Evolutionary conservation across 192 early-diverging fungal genomes (phyloP), one percentile per base, ranked within the genome.

Genomic region (Phycomyces blakesleeanus): DNA sequence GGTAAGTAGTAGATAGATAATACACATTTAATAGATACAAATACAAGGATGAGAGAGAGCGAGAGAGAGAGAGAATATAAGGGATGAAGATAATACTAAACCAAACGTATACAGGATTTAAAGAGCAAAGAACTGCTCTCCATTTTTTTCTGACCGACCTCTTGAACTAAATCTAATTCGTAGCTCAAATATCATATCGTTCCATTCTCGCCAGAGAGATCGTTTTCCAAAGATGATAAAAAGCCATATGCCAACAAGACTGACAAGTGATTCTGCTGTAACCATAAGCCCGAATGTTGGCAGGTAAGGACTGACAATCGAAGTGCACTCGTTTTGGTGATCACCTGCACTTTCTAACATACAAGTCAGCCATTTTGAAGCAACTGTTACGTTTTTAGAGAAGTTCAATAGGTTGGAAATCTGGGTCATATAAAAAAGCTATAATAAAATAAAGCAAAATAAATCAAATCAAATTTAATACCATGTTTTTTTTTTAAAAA

Each of bases 71-170:
- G 14, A 3, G 14, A n/a, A 2, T 39, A n/a, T n/a, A n/a, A n/a
- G n/a, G n/a, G n/a, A n/a, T n/a, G n/a, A n/a, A n/a, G 29, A 5
- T 34, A 5, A 34, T 34, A 5, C 29, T 5, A 34, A 2, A 34
- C 29, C 29, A 34, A 34, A 34, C 29, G 2, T 7, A 34, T n/a
- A n/a, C n/a, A 34, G 29, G 7, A 34, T 41, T 63, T 74, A 80
- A 41, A 76, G 64, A 27, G 76, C 78, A 68, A 81, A 78, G 59
- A 81, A 81, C 55, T 81, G 74, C 55, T 81, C 79, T 42, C 78
- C 72, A 34, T 68, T 60, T 55, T 76, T 78, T 62, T 78, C 61
- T 21, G 56, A 59, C 21, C 55, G 61, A 4, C 70, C 67, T 55
- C 64, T 76, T 14, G 61, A 65, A 47, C 58, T 56, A 12, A 73